Evolutionary conservation across 1,284 basidiomycete species (phyloP).

Genomic region (Trametes sp.): DNA sequence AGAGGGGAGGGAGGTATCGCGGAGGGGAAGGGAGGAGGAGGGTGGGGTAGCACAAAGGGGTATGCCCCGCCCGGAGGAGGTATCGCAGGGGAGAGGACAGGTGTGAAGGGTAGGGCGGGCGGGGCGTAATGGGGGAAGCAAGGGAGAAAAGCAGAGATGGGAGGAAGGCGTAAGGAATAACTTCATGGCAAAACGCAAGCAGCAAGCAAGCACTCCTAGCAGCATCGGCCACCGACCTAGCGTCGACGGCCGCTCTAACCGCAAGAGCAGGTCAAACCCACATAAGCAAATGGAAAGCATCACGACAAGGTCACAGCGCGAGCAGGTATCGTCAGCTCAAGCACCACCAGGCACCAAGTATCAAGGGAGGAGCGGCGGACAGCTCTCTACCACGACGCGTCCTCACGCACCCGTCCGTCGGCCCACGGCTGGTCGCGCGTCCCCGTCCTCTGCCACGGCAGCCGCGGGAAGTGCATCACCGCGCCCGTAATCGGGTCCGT

Average conservation of each 20-base stretch:
- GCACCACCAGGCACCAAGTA: not conserved
- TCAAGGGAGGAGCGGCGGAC: not conserved
- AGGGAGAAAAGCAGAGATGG: not conserved
- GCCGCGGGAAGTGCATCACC: constrained; percentile 41
- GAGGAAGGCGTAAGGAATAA: constrained; percentile 26
- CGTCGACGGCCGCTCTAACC: constrained; percentile 24
- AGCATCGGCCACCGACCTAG: constrained; percentile 12
- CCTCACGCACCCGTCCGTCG: constrained; percentile 26
- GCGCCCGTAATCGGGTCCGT: constrained; percentile 47
- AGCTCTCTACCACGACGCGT: constrained; percentile 28
- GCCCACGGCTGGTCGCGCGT: constrained; percentile 23
- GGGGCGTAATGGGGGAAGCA: not conserved
- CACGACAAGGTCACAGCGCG: not conserved
- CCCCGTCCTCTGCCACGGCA: constrained; percentile 36
- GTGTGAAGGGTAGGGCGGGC: not conserved
- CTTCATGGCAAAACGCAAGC: constrained; percentile 24
- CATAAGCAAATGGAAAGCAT: constrained; percentile 1
- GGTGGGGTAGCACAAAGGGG: constrained; percentile 16
- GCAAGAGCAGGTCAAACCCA: not conserved
- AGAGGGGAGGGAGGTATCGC: not conserved
- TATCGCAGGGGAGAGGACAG: constrained; percentile 6
- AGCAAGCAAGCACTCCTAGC: constrained; percentile 14
- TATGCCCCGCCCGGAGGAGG: constrained; percentile 14
- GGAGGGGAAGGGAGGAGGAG: not conserved
- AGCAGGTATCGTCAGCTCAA: constrained; percentile 1